Evolutionary conservation across 345 rosid genomes (phyloP).

Genomic region (Hibiscus mutabilis): DNA sequence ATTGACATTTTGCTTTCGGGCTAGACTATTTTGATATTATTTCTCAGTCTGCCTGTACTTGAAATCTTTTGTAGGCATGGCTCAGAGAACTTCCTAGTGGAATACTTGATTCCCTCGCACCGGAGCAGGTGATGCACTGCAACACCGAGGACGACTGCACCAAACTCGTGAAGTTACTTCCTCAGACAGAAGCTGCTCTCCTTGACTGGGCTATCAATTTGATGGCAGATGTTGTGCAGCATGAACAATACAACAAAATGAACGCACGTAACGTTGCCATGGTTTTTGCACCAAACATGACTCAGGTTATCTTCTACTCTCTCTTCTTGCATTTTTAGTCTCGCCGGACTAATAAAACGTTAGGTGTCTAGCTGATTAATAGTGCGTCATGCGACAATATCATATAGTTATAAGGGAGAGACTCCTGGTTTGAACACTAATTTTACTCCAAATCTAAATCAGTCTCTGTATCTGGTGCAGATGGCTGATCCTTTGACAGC

Average conservation of each 20-base stretch:
- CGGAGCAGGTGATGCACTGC: conserved; percentile 88
- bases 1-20: neutral
- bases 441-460: neutral
- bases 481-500: conserved; percentile 98
- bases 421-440: neutral
- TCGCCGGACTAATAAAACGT: neutral
- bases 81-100: conserved; percentile 89
- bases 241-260: conserved; percentile 81
- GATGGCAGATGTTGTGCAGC: conserved; percentile 86
- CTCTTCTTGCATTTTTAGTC: neutral
- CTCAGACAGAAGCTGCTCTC: conserved; percentile 72
- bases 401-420: too few relatives aligned
- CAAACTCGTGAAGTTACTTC: conserved; percentile 59
- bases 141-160: conserved; percentile 82
- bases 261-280: conserved; percentile 89
- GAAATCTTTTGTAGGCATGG: conserved; percentile 56
- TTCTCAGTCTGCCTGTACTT: neutral
- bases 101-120: conserved; percentile 74
- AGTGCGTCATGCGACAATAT: too few relatives aligned
- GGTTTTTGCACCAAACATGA: conserved; percentile 99
- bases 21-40: neutral
- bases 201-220: conserved; percentile 86
- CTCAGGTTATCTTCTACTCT: conserved; percentile 50
- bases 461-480: conserved; percentile 9
- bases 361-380: neutral